Evolutionary conservation across 2,329 filamentous ascomycete genomes (phyloP).

Genomic region (Aschersonia sp.): DNA sequence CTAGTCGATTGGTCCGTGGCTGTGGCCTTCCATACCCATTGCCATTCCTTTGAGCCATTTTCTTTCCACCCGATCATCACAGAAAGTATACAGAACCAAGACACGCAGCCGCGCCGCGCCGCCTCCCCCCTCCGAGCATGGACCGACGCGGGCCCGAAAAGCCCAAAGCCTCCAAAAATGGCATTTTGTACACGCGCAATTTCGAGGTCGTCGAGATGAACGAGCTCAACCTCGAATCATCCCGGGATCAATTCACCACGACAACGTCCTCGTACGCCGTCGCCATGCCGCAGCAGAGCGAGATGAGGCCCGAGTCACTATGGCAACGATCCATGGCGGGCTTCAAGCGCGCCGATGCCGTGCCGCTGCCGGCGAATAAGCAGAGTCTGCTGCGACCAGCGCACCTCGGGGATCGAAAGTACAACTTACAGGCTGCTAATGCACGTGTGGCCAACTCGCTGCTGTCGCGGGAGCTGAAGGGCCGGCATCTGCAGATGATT

Average conservation of each 20-base stretch:
- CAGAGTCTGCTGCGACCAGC: background rate
- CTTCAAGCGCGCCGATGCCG: background rate
- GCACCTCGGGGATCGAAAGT: background rate
- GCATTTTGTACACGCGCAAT: conserved; percentile 7
- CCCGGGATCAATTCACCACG: conserved; percentile 2
- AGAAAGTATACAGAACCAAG: too few relatives aligned
- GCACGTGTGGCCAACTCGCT: conserved; percentile 44
- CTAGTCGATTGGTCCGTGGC: too few relatives aligned
- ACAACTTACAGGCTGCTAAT: background rate
- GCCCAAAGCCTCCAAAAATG: conserved; percentile 4
- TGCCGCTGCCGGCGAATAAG: background rate
- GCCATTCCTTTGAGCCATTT: too few relatives aligned
- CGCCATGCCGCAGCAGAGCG: background rate
- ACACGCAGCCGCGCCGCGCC: too few relatives aligned
- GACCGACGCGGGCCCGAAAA: conserved; percentile 1
- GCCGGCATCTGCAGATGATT: conserved; percentile 90
- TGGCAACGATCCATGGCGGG: background rate
- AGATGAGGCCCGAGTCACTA: background rate
- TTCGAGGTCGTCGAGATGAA: conserved; percentile 9
- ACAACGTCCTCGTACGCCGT: conserved; percentile 5
- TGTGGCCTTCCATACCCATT: too few relatives aligned
- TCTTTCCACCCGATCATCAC: too few relatives aligned
- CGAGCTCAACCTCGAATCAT: conserved; percentile 1
- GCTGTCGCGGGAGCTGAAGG: conserved; percentile 63
- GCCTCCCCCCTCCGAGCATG: background rate